Percentiles rank a stretch among this genome's conserved stretches.
phyloP scores from a whole-genome alignment of 257 asterid genomes.

The Scutellaria minor region DNA sequence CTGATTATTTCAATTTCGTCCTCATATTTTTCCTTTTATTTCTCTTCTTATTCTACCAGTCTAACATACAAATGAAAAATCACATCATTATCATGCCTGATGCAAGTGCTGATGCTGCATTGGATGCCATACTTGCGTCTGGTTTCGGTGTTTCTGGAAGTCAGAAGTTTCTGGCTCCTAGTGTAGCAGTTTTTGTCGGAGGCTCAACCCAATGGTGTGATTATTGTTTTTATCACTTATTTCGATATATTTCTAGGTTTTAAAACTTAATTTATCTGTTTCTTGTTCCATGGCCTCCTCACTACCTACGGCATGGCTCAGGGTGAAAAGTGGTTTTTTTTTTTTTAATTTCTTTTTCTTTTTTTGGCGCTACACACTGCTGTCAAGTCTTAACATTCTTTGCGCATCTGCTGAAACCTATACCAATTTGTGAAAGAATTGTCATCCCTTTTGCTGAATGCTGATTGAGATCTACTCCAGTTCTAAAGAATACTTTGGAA shows the following conservation, averaged over 20 bases:
- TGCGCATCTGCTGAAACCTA: background rate
- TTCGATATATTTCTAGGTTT: background rate
- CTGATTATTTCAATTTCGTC: background rate
- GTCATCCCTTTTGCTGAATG: background rate
- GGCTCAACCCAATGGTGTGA: constrained; percentile 50
- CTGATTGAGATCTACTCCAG: constrained; percentile 6
- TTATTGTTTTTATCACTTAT: constrained; percentile 9
- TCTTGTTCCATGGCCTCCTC: constrained; percentile 16
- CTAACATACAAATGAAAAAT: constrained; percentile 50
- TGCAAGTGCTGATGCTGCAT: constrained; percentile 53
- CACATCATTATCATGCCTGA: constrained; percentile 54
- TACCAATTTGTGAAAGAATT: background rate
- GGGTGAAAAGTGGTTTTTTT: background rate
- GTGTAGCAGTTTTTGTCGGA: constrained; percentile 50
- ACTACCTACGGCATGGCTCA: background rate
- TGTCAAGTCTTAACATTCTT: background rate
- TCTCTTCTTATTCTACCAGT: constrained; percentile 34
- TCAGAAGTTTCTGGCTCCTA: constrained; percentile 47
- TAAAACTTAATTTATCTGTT: background rate
- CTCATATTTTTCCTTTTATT: background rate
- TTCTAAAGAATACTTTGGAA: background rate
- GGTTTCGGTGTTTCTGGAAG: constrained; percentile 53
- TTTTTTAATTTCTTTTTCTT: background rate
- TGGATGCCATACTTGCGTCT: constrained; percentile 50
- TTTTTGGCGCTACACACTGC: background rate